Conservation (phyloP, 2,329 filamentous ascomycete species). For the Curvularia verruculosa region DNA sequence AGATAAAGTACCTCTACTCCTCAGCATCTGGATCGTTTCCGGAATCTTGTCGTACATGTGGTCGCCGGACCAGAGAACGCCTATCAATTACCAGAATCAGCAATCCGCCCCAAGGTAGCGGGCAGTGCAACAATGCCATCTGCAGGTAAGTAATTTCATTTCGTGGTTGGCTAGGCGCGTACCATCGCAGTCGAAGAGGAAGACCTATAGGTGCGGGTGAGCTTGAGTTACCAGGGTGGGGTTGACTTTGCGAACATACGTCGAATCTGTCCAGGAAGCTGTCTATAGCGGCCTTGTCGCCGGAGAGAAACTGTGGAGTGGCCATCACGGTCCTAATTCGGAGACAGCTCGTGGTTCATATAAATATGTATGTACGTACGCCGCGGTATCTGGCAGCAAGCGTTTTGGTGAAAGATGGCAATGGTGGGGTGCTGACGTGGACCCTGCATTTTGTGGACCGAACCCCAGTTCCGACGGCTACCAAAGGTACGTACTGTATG, state of each 20-base stretch:
- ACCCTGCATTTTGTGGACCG: slow-evolving; percentile 22
- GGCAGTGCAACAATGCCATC: neutral
- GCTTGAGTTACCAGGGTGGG: slow-evolving; percentile 7
- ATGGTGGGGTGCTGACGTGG: slow-evolving; percentile 40
- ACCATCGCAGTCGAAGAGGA: slow-evolving; percentile 98
- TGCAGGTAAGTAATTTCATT: slow-evolving; percentile 2
- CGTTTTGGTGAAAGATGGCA: slow-evolving; percentile 12
- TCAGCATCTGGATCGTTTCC: slow-evolving; percentile 83
- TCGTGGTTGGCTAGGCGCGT: slow-evolving; percentile 28
- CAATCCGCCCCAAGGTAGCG: slow-evolving; percentile 2
- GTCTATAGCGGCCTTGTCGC: slow-evolving; percentile 75
- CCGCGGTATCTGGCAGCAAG: neutral
- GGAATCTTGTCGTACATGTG: slow-evolving; percentile 83
- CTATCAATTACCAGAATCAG: slow-evolving; percentile 62
- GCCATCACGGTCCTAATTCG: slow-evolving; percentile 24
- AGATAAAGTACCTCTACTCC: slow-evolving; percentile 71
- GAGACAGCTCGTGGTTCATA: no score
- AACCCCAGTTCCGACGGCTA: slow-evolving; percentile 9
- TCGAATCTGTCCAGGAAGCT: slow-evolving; percentile 91
- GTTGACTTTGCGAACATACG: slow-evolving; percentile 64
- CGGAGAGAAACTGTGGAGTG: slow-evolving; percentile 69
- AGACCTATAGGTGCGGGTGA: slow-evolving; percentile 65
- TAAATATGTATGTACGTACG: neutral
- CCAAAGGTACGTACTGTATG: slow-evolving; percentile 5
- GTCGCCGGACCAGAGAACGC: slow-evolving; percentile 95